A percentile compares a stretch with the other conserved stretches of the same genome.
These are phyloP conservation scores for Boechera divaricarpa DNA, from an alignment of 345 rosid genomes.

Conservation along the genomic window DNA sequence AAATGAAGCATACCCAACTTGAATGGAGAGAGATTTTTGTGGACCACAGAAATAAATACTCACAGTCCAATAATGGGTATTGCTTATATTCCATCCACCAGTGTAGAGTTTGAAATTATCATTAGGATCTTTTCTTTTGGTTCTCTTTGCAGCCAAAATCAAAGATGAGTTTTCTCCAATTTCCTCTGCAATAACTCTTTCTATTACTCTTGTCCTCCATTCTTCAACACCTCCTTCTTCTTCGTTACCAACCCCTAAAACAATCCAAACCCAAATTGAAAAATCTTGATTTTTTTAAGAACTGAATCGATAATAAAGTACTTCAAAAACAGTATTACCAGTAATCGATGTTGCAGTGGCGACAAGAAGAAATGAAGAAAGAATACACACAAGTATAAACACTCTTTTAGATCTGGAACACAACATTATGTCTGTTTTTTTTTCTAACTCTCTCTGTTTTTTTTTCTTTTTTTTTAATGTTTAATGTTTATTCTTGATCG, in stretches of 20 bases:
- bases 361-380: conserved; percentile 44
- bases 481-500: conserved; percentile 8
- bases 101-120: conserved; percentile 59
- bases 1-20: conserved; percentile 15
- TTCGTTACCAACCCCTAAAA: conserved; percentile 32
- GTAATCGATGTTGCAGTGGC: conserved; percentile 40
- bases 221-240: conserved; percentile 38
- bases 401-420: conserved; percentile 47
- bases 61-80: conserved; percentile 83
- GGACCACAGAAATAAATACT: conserved; percentile 50
- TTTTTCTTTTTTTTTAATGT: not conserved
- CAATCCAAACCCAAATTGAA: conserved; percentile 27
- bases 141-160: conserved; percentile 76
- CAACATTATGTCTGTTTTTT: conserved; percentile 19
- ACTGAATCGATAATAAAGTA: not conserved
- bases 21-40: not conserved
- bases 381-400: conserved; percentile 33
- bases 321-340: conserved; percentile 35
- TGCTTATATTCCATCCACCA: conserved; percentile 96
- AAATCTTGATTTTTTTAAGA: not conserved
- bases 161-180: conserved; percentile 53
- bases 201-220: conserved; percentile 48
- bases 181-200: conserved; percentile 66
- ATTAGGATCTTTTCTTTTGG: conserved; percentile 69
- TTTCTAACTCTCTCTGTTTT: not conserved